These are phyloP conservation scores for Bidens hawaiensis DNA, from an alignment of 140 eudicot genomes.

Conservation along the genomic window DNA sequence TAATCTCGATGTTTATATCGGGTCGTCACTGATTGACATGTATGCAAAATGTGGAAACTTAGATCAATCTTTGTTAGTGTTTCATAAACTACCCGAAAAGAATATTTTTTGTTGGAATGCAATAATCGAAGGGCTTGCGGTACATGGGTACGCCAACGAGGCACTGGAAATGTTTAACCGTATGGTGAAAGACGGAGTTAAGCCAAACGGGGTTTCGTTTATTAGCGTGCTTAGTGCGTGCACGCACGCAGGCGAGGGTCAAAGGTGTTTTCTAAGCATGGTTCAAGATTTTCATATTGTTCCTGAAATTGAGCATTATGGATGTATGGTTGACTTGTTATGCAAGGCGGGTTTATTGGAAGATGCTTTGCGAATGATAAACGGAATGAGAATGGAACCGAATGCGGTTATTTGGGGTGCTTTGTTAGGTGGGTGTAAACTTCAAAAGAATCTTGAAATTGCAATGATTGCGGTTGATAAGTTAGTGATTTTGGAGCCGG, in stretches of 20 bases:
- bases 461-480: slow-evolving; percentile 52
- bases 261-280: slow-evolving; percentile 41
- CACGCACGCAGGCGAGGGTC: slow-evolving; percentile 73
- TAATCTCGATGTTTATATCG: slow-evolving; percentile 55
- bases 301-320: slow-evolving; percentile 68
- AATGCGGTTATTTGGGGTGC: slow-evolving; percentile 82
- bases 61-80: slow-evolving; percentile 53
- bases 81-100: slow-evolving; percentile 54
- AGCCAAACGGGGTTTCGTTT: slow-evolving; percentile 64
- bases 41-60: slow-evolving; percentile 71
- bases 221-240: slow-evolving; percentile 70
- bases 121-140: slow-evolving; percentile 68
- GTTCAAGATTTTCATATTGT: slow-evolving; percentile 31
- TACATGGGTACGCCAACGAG: slow-evolving; percentile 55
- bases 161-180: slow-evolving; percentile 48
- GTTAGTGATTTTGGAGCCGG: slow-evolving; percentile 59
- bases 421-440: slow-evolving; percentile 67
- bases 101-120: slow-evolving; percentile 82
- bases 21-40: slow-evolving; percentile 78
- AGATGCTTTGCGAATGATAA: slow-evolving; percentile 54
- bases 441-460: slow-evolving; percentile 58
- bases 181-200: slow-evolving; percentile 45
- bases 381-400: slow-evolving; percentile 62
- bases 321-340: slow-evolving; percentile 76
- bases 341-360: slow-evolving; percentile 61